Evolutionary conservation across 106 monocot genomes (phyloP).

Genomic region (Agapanthus africanus): DNA sequence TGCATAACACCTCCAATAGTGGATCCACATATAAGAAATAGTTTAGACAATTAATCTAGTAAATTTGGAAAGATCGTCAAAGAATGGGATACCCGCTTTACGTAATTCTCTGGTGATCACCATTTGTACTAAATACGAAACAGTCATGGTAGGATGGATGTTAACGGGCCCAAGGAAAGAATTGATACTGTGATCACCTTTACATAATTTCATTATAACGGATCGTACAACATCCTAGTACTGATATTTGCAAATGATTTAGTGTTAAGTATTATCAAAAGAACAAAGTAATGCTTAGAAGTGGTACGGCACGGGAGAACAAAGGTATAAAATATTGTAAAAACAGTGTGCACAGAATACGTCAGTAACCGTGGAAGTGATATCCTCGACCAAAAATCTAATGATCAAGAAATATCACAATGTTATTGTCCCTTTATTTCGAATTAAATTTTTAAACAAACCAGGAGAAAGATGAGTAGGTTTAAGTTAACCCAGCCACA

Average conservation of each 20-base stretch:
- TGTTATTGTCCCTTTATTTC: not conserved
- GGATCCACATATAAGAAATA: not conserved
- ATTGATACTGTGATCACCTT: not conserved
- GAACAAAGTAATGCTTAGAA: not conserved
- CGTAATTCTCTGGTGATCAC: not conserved
- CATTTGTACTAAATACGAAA: not conserved
- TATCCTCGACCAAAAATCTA: not conserved
- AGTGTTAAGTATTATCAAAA: not conserved
- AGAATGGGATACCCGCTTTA: not conserved
- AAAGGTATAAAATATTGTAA: not conserved
- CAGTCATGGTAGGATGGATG: not conserved
- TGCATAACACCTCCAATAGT: not conserved
- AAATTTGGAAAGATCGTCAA: not conserved
- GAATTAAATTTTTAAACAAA: not conserved
- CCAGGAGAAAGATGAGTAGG: too few species aligned
- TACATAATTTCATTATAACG: not conserved
- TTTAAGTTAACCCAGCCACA: too few species aligned
- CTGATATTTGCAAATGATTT: not conserved
- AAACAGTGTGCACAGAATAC: not conserved
- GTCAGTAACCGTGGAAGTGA: not conserved
- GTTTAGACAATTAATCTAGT: conserved; percentile 2
- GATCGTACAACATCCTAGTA: not conserved
- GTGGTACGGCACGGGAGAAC: not conserved
- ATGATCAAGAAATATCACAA: not conserved
- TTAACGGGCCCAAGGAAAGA: not conserved